These are phyloP conservation scores for Lactifluus hygrophoroides DNA, from an alignment of 768 basidiomycete genomes.

Conservation along the genomic window DNA sequence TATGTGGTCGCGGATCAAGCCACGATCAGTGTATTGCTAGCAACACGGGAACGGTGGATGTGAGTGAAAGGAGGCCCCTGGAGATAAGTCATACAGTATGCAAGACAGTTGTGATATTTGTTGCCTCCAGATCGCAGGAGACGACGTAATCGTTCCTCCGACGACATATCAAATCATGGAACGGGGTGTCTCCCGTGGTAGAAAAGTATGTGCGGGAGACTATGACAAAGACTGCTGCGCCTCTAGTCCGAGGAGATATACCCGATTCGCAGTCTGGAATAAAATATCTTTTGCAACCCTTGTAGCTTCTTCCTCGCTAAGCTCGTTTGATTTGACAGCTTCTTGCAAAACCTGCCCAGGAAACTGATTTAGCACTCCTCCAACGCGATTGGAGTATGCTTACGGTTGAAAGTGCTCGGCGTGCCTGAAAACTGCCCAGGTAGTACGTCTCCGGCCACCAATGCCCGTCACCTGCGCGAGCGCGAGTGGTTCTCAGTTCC, in stretches of 20 bases:
- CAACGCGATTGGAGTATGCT: not conserved
- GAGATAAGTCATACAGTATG: too few species aligned
- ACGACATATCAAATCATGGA: too few species aligned
- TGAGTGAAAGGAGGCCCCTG: too few species aligned
- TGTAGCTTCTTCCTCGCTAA: constrained; percentile 48
- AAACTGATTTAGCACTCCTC: not conserved
- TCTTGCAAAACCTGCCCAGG: constrained; percentile 46
- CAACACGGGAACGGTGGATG: too few species aligned
- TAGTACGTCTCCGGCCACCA: constrained; percentile 78
- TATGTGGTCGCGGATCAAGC: too few species aligned
- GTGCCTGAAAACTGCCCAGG: constrained; percentile 55
- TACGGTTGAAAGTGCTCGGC: constrained; percentile 53
- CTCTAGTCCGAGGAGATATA: constrained; percentile 50
- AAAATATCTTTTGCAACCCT: constrained; percentile 45
- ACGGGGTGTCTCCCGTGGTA: too few species aligned
- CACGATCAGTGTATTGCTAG: too few species aligned
- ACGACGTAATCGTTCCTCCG: too few species aligned
- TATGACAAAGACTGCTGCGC: constrained; percentile 16
- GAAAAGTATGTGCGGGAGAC: too few species aligned
- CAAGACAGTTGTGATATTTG: too few species aligned
- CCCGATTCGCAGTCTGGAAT: constrained; percentile 56
- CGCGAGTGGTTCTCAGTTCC: not conserved
- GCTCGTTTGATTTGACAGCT: constrained; percentile 37
- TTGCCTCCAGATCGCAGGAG: too few species aligned
- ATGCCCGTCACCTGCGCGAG: constrained; percentile 46